Evolutionary conservation across 495 filamentous ascomycete species (phyloP).

Genomic region (Talaromyces wortmannii): DNA sequence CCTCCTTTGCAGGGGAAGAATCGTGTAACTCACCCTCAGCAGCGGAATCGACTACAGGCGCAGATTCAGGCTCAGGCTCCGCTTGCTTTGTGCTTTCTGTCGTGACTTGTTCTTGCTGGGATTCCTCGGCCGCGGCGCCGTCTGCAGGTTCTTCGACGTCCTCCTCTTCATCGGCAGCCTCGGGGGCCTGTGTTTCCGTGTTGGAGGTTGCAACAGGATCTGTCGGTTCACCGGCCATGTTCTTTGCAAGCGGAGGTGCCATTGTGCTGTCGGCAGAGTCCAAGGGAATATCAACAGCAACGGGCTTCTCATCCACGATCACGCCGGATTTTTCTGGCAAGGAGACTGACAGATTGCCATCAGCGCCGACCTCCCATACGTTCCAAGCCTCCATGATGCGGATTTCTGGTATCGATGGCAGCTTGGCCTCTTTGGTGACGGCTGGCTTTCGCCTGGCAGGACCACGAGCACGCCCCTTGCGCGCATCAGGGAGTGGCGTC

Average conservation of each 20-base stretch:
- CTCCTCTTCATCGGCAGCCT: neutral
- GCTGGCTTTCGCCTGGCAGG: slow-evolving; percentile 75
- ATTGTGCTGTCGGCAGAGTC: slow-evolving; percentile 17
- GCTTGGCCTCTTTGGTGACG: slow-evolving; percentile 14
- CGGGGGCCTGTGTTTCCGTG: neutral
- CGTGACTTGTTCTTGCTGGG: neutral
- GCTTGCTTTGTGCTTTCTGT: neutral
- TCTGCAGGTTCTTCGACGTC: neutral
- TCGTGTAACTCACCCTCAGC: too few species aligned
- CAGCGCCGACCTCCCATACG: slow-evolving; percentile 42
- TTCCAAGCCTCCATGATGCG: slow-evolving; percentile 41
- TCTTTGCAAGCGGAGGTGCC: slow-evolving; percentile 38
- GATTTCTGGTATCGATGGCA: slow-evolving; percentile 36
- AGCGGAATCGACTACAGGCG: neutral
- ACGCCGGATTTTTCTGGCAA: slow-evolving; percentile 12
- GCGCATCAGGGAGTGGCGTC: slow-evolving; percentile 71
- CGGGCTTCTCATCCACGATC: slow-evolving; percentile 10
- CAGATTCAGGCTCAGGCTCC: neutral
- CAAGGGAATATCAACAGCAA: slow-evolving; percentile 17
- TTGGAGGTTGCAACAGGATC: slow-evolving; percentile 16
- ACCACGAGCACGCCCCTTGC: slow-evolving; percentile 85
- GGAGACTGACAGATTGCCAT: slow-evolving; percentile 36
- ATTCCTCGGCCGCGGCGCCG: neutral
- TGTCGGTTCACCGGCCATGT: slow-evolving; percentile 49
- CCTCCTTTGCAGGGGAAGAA: neutral